These are phyloP conservation scores for Eucalyptus melliodora DNA, from an alignment of 345 rosid genomes.

Conservation along the genomic window DNA sequence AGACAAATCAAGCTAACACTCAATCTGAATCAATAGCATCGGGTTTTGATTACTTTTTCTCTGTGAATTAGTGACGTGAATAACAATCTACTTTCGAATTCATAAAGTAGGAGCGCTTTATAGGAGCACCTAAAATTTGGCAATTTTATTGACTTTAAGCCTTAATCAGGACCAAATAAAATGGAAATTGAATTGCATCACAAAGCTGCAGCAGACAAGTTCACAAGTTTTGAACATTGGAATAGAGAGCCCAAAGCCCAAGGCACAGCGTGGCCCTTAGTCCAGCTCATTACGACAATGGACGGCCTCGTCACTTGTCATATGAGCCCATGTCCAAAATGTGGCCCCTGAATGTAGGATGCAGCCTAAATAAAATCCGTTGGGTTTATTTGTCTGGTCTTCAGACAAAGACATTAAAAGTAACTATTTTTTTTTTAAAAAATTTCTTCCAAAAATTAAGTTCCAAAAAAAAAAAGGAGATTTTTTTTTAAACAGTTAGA, in stretches of 20 bases:
- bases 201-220: not conserved
- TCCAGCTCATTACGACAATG: not conserved
- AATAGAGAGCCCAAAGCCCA: not conserved
- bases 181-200: not conserved
- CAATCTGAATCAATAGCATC: accelerated
- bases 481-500: not conserved
- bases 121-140: not conserved
- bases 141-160: not conserved
- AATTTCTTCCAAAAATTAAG: not conserved
- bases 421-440: not conserved
- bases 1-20: not conserved
- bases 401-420: not conserved
- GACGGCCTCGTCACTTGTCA: not conserved
- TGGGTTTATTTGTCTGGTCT: not conserved
- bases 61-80: accelerated
- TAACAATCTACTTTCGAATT: not conserved
- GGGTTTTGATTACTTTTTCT: not conserved
- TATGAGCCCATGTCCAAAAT: not conserved
- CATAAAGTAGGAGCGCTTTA: not conserved
- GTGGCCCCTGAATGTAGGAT: not conserved
- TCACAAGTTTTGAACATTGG: not conserved
- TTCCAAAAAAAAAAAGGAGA: too few species aligned
- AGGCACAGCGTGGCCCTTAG: not conserved
- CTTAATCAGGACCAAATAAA: not conserved
- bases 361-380: not conserved